Conservation (phyloP, 2,329 filamentous ascomycete genomes). For the Fusarium sp. region DNA sequence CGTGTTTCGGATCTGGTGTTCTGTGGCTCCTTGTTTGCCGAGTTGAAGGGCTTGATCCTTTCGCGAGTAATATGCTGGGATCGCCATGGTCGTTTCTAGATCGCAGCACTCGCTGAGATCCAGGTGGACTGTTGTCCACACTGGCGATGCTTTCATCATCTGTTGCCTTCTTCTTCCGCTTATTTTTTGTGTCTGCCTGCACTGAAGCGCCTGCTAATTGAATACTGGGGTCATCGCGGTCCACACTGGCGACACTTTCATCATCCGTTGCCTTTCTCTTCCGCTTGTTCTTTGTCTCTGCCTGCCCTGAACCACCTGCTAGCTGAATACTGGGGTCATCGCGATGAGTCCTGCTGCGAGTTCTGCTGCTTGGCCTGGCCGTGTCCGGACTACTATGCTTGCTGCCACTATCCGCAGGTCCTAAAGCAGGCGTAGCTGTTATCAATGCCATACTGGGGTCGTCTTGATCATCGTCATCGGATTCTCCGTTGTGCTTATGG, state of each 20-base stretch:
- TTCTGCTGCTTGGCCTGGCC: slow-evolving; percentile 41
- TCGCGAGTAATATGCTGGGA: slow-evolving; percentile 44
- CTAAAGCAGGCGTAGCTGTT: slow-evolving; percentile 31
- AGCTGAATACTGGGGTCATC: slow-evolving; percentile 43
- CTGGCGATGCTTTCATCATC: slow-evolving; percentile 30
- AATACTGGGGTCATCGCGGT: slow-evolving; percentile 41
- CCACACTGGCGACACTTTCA: slow-evolving; percentile 22
- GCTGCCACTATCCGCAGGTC: slow-evolving; percentile 22
- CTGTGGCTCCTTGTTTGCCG: slow-evolving; percentile 39
- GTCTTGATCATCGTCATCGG: slow-evolving; percentile 36
- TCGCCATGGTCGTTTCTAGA: slow-evolving; percentile 42
- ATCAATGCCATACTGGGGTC: slow-evolving; percentile 50
- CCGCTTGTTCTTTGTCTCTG: slow-evolving; percentile 38
- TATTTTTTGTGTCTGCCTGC: slow-evolving; percentile 36
- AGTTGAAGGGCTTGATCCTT: slow-evolving; percentile 38
- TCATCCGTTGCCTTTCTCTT: slow-evolving; percentile 32
- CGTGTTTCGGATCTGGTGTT: slow-evolving; percentile 40
- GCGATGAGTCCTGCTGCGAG: slow-evolving; percentile 44
- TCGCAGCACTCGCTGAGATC: slow-evolving; percentile 46
- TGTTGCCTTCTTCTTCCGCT: slow-evolving; percentile 31
- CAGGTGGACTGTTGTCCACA: slow-evolving; percentile 37
- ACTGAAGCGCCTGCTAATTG: slow-evolving; percentile 37
- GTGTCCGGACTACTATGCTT: slow-evolving; percentile 33
- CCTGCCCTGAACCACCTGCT: slow-evolving; percentile 34
- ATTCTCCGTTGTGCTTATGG: slow-evolving; percentile 42